Percentiles rank a stretch among this genome's conserved stretches.
Evolutionary conservation across 2,329 filamentous ascomycete species (phyloP).

Genomic region (Monilinia laxa): DNA sequence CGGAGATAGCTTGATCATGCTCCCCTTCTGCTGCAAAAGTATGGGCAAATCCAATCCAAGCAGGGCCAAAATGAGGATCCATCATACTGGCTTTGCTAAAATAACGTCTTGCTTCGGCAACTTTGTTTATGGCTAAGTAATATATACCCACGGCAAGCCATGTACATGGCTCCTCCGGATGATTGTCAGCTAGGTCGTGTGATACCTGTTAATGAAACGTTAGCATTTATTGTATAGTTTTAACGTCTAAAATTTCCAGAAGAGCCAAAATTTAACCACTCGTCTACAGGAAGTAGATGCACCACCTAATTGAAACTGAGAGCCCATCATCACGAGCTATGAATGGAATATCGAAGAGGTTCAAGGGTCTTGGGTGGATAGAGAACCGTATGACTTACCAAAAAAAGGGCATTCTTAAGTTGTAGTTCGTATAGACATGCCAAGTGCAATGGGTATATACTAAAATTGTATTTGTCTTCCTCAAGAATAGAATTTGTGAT

Average conservation of each 20-base stretch:
- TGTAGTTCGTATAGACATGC: constrained; percentile 86
- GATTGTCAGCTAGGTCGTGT: constrained; percentile 87
- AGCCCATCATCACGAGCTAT: background rate
- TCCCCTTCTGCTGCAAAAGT: constrained; percentile 97
- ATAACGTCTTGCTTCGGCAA: constrained; percentile 90
- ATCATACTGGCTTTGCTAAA: constrained; percentile 98
- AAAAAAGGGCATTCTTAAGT: constrained; percentile 83
- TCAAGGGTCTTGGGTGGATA: background rate
- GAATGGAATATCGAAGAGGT: background rate
- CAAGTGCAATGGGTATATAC: constrained; percentile 84
- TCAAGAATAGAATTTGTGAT: constrained; percentile 82
- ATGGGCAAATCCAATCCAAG: constrained; percentile 98
- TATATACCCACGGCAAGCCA: constrained; percentile 96
- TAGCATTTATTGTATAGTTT: background rate
- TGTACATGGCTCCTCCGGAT: constrained; percentile 85
- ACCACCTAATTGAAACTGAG: no score
- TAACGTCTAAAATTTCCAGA: background rate
- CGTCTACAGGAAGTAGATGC: background rate
- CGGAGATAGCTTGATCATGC: constrained; percentile 96
- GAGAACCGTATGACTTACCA: constrained; percentile 45
- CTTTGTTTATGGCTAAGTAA: constrained; percentile 84
- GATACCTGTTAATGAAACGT: constrained; percentile 50
- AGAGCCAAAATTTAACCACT: background rate
- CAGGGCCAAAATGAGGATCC: constrained; percentile 94
- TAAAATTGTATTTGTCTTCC: constrained; percentile 85